A percentile compares a stretch with the other conserved stretches of the same genome.
phyloP scores from a whole-genome alignment of 257 asterid species.

The Petunia secreta region DNA sequence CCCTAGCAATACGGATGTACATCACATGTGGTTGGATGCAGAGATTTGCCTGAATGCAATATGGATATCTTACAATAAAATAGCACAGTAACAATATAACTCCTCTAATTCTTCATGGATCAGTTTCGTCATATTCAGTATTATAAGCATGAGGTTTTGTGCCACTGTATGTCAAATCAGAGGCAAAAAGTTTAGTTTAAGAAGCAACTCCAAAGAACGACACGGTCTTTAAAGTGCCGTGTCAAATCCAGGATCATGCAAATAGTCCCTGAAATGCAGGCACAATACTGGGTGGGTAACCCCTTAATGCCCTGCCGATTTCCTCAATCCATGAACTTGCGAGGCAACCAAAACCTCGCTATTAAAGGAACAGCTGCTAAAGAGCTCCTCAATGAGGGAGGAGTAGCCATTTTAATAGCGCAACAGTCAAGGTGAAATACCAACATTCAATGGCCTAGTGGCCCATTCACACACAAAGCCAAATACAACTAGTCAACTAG shows the following conservation, averaged over 20 bases:
- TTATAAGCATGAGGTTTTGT: conserved; percentile 1
- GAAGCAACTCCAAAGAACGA: not conserved
- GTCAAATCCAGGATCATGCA: conserved; percentile 2
- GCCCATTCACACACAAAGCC: not conserved
- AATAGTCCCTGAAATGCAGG: not conserved
- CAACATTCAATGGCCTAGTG: not conserved
- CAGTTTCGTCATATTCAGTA: conserved; percentile 16
- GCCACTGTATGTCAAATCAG: not conserved
- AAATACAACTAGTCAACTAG: too few relatives aligned
- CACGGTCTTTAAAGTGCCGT: not conserved
- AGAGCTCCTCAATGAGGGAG: conserved; percentile 15
- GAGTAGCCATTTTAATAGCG: not conserved
- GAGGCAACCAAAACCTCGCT: not conserved
- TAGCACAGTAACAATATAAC: not conserved
- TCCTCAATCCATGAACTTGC: conserved; percentile 1
- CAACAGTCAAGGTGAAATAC: not conserved
- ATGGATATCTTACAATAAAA: not conserved
- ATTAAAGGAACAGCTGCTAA: conserved; percentile 9
- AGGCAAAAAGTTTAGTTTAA: not conserved
- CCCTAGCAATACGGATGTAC: not conserved
- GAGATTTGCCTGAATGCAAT: conserved; percentile 1
- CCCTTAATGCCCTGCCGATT: not conserved
- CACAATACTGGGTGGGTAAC: not conserved
- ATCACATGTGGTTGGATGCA: not conserved
- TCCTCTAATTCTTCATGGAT: not conserved